These are phyloP conservation scores for Tetrastigma voinierianum DNA, from an alignment of 164 flowering plant genomes.

Conservation along the genomic window DNA sequence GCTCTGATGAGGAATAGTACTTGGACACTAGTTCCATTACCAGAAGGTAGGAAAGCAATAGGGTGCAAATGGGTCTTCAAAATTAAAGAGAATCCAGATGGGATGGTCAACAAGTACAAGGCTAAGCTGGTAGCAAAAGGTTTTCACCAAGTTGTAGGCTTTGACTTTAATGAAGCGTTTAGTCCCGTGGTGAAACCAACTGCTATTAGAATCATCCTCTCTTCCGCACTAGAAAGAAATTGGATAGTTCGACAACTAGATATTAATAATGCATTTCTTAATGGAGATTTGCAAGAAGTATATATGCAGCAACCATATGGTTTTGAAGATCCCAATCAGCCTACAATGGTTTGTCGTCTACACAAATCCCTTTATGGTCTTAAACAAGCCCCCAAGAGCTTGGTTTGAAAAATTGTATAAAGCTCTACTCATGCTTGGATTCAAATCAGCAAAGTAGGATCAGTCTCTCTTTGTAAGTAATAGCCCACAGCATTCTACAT, in stretches of 20 bases:
- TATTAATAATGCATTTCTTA: not conserved
- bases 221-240: not conserved
- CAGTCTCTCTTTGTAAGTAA: too few species aligned
- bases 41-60: not conserved
- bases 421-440: too few species aligned
- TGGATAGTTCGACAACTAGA: not conserved
- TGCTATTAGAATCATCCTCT: not conserved
- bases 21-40: not conserved
- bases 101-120: not conserved
- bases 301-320: not conserved
- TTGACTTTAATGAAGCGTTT: not conserved
- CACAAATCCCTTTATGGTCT: constrained; percentile 1
- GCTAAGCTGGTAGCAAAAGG: not conserved
- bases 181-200: not conserved
- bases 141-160: not conserved
- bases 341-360: not conserved
- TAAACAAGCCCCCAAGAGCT: not conserved
- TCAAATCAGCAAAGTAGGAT: too few species aligned
- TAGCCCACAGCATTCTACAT: too few species aligned
- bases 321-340: not conserved
- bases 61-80: too few species aligned
- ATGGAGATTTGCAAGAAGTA: not conserved
- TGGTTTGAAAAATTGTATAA: not conserved
- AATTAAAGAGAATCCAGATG: too few species aligned
- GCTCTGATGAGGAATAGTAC: not conserved